Evolutionary conservation across 345 rosid species (phyloP), one percentile per base, ranked within the genome.

Genomic region (Citrus hindsii): DNA sequence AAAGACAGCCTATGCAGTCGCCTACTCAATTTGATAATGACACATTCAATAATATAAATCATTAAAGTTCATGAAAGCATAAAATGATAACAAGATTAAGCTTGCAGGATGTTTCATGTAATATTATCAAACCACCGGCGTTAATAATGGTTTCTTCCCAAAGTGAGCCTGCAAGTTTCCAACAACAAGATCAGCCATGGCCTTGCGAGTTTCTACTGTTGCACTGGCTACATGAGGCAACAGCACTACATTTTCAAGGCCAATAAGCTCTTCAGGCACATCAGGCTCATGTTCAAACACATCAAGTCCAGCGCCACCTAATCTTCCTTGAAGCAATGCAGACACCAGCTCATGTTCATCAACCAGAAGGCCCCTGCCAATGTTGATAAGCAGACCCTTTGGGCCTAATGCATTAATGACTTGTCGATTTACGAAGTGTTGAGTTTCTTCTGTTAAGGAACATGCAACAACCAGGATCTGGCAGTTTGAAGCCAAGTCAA

Each of bases 401-500:
- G 88, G 82, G 67, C 94, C 97, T 69, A 93, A 69, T 4, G 94
- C 90, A 80, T 93, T 83, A 8, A 93, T 85, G 75, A 93, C 94
- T 77, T 86, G 79, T 14, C 87, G 84, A 75, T 90, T 82, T 46
- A 93, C 81, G 51, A 90, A 82, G 78, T 84, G 92, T 30, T 58
- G 80, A 42, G 93, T 91, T 80, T 91, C 86, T 33, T 80, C 86
- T 2, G 86, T 86, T 68, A 88, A 78, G 0, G 92, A 77, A 72
- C 97, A 92, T 28, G 94, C 92, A 71, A 91, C 92, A 10, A 91
- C 84, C 33, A 92, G 85, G 81, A 91, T 84, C 60, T 92, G 83
- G 24, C 89, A 91, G 80, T 84, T 83, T 32, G 85, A 30, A 13
- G 97, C 97, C 82, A 91, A 82, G 76, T 90, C 90, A 46, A 86